phyloP scores from a whole-genome alignment of 2,329 filamentous ascomycete species.

The Aureobasidium sp. region DNA sequence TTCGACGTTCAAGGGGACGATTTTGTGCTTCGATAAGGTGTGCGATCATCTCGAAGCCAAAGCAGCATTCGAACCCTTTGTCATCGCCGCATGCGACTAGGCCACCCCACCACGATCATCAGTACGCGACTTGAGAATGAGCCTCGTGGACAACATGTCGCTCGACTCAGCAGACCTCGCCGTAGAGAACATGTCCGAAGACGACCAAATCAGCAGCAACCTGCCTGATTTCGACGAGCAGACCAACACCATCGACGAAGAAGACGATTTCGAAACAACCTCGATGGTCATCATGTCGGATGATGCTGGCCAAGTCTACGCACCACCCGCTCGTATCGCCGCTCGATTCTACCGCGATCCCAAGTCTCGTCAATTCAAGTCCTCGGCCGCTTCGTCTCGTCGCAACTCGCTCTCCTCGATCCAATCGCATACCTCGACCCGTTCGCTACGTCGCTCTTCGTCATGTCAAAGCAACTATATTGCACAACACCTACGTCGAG shows the following conservation, averaged over 20 bases:
- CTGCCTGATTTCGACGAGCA: slow-evolving; percentile 9
- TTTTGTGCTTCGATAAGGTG: background rate
- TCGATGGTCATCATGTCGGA: slow-evolving; percentile 30
- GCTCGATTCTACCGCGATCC: slow-evolving; percentile 66
- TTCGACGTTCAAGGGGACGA: background rate
- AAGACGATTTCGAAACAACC: slow-evolving; percentile 7
- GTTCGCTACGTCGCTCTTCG: slow-evolving; percentile 42
- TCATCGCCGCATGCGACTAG: background rate
- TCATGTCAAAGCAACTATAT: slow-evolving; percentile 68
- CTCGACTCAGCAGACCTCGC: slow-evolving; percentile 2
- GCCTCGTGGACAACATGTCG: background rate
- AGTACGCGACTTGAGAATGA: background rate
- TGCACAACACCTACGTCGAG: slow-evolving; percentile 70
- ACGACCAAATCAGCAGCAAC: background rate
- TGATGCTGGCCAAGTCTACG: slow-evolving; percentile 41
- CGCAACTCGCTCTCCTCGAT: slow-evolving; percentile 73
- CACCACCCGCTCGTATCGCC: slow-evolving; percentile 68
- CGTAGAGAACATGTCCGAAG: slow-evolving; percentile 9
- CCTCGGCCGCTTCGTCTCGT: slow-evolving; percentile 70
- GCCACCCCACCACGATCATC: background rate
- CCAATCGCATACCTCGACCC: slow-evolving; percentile 63
- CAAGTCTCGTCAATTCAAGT: slow-evolving; percentile 60
- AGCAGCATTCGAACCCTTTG: background rate
- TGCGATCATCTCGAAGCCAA: background rate
- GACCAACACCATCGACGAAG: background rate